Evolutionary conservation across 805 yeast genomes (phyloP).

Genomic region (Yarrowia hollandica): DNA sequence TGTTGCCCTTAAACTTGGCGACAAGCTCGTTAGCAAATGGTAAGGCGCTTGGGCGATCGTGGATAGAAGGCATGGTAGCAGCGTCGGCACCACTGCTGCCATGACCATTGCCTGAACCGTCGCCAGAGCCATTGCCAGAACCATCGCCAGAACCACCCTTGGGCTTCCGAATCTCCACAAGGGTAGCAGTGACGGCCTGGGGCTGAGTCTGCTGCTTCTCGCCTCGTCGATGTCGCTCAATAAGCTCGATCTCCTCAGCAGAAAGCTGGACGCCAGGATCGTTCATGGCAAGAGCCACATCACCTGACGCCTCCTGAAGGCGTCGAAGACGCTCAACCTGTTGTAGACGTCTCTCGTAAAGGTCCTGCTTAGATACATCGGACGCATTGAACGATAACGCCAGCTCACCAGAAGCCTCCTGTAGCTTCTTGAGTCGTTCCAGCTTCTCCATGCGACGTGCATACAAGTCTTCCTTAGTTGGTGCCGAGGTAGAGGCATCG

Average conservation of each 20-base stretch:
- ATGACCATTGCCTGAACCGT: not conserved
- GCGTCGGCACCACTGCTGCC: not conserved
- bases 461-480: conserved; percentile 43
- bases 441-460: conserved; percentile 62
- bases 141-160: conserved; percentile 3
- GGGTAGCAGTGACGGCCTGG: not conserved
- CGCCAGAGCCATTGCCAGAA: not conserved
- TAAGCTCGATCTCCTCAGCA: conserved; percentile 24
- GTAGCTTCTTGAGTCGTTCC: conserved; percentile 70
- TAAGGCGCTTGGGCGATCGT: conserved; percentile 17
- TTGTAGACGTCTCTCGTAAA: conserved; percentile 8
- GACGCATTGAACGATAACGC: conserved; percentile 39
- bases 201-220: not conserved
- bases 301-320: conserved; percentile 65
- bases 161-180: conserved; percentile 8
- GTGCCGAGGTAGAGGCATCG: conserved; percentile 27
- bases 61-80: conserved; percentile 22
- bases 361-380: conserved; percentile 23
- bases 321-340: conserved; percentile 41
- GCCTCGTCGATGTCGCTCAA: conserved; percentile 19
- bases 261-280: conserved; percentile 20
- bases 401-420: conserved; percentile 62
- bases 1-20: conserved; percentile 22
- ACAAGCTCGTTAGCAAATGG: conserved; percentile 29
- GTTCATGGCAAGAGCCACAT: conserved; percentile 46